Base-by-base conservation (phyloP, 345 rosid genomes). In the Rubroshorea leprosula region DNA sequence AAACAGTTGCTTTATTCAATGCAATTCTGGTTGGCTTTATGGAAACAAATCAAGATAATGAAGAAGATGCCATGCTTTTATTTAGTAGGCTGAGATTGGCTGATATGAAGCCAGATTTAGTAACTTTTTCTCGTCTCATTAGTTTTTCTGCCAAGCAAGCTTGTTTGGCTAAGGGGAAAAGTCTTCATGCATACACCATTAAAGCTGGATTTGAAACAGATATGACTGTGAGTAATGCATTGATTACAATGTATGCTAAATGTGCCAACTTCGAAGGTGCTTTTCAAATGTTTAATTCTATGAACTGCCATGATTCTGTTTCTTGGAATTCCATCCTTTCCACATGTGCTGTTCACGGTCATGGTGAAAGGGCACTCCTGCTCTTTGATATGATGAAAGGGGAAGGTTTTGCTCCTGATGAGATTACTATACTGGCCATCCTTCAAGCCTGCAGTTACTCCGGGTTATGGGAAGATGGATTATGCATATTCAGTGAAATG, bases 311-410 rank as follows among this genome's bases (percentile, higher is more conserved):
- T 35, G 66, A 72, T 60, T 23, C 41, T 17, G 55, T 76, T 20
- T 76, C 80, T 38, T 76, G 79, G 76, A 75, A 75, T 61, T 71
- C 69, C 38, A 60, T 71, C 15, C 54, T 75, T 50, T 75, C 71
- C 23, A 71, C 71, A 17, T 57, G 60, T 63, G 66, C 67, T 18
- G 64, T 71, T 62, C 76, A 65, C 21, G 76, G 71, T 27, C 68
- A 61, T 49, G 76, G 71, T 21, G 19, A 64, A 52, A 45, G 17
- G 26, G 71, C 71, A 21, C 57, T 71, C n/a, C 19, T 61, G 25
- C 63, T 71, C 26, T 64, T 67, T 48, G 47, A 68, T n/a, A n/a
- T n/a, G 63, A 75, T 68, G 71, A 39, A 64, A 46, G 31, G 52
- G 23, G 43, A 55, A 17, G 71, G 71, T 6, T 50, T 44, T 45